Percentiles rank a stretch among this genome's conserved stretches.
phyloP scores from a whole-genome alignment of 1,284 basidiomycete genomes.

The Mycocalia duriaeana region DNA sequence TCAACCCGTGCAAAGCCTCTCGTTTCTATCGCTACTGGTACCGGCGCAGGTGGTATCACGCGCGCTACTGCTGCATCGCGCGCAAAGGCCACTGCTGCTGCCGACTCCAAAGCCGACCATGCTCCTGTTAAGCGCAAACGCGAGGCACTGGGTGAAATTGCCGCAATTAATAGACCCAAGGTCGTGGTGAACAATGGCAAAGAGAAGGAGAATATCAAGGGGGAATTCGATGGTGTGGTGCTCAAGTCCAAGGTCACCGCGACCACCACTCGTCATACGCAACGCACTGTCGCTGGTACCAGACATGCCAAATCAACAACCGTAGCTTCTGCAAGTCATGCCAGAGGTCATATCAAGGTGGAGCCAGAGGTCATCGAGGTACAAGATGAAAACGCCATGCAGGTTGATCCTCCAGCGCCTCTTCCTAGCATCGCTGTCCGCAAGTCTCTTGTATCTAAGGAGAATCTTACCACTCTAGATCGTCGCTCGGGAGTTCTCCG shows the following conservation, averaged over 20 bases:
- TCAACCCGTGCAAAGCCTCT: conserved; percentile 56
- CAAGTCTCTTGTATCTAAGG: conserved; percentile 33
- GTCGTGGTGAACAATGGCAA: conserved; percentile 19
- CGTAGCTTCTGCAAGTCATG: conserved; percentile 9
- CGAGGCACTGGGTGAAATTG: conserved; percentile 67
- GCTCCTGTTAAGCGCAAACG: conserved; percentile 66
- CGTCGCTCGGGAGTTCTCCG: conserved; percentile 27
- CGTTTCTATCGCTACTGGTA: conserved; percentile 30
- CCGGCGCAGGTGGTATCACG: conserved; percentile 31
- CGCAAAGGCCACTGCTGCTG: conserved; percentile 35
- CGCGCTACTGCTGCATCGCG: conserved; percentile 48
- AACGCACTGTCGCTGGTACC: conserved; percentile 11
- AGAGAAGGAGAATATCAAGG: conserved; percentile 15
- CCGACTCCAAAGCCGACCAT: conserved; percentile 36
- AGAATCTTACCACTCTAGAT: conserved; percentile 22
- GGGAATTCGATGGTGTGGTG: conserved; percentile 16
- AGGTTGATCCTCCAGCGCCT: conserved; percentile 43
- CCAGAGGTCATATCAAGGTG: conserved; percentile 30
- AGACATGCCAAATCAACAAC: conserved; percentile 10
- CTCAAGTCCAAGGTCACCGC: conserved; percentile 14
- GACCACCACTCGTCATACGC: conserved; percentile 11
- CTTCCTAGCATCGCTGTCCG: conserved; percentile 40
- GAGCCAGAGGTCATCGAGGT: conserved; percentile 30
- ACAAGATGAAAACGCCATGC: conserved; percentile 52
- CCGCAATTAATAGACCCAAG: conserved; percentile 39